Conservation (phyloP, 2,329 filamentous ascomycete genomes). For the Xylaria sp. region DNA sequence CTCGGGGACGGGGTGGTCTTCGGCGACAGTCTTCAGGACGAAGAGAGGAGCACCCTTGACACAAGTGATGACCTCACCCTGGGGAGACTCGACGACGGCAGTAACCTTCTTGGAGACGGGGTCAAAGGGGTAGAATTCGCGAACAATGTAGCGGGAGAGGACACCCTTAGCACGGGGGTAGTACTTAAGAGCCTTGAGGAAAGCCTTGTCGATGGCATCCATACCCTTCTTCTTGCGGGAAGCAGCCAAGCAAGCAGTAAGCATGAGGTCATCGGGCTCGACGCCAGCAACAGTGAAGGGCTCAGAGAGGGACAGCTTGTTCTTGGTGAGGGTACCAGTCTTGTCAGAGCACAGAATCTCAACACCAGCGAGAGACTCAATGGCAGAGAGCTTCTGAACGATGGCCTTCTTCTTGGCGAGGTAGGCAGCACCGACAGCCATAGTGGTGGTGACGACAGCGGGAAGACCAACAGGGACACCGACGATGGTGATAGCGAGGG, state of each 20-base stretch:
- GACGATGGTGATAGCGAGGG: conserved; percentile 88
- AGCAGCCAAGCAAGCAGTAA: conserved; percentile 88
- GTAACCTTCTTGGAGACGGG: conserved; percentile 94
- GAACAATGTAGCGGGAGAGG: conserved; percentile 83
- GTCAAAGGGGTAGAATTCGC: conserved; percentile 89
- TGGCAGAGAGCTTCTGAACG: conserved; percentile 90
- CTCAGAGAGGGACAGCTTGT: conserved; percentile 88
- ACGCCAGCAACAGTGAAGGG: conserved; percentile 86
- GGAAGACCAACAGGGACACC: conserved; percentile 94
- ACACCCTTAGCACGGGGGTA: conserved; percentile 85
- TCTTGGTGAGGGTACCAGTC: conserved; percentile 92
- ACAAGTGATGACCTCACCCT: conserved; percentile 86
- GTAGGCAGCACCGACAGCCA: conserved; percentile 92
- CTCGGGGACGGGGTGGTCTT: conserved; percentile 82
- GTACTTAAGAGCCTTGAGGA: conserved; percentile 83
- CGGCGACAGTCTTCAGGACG: conserved; percentile 86
- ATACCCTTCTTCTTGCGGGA: conserved; percentile 97
- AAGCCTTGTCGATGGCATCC: conserved; percentile 94
- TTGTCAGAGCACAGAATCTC: conserved; percentile 96
- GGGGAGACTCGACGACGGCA: conserved; percentile 82
- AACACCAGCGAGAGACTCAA: conserved; percentile 90
- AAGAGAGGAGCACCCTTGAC: conserved; percentile 92
- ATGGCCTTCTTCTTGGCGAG: conserved; percentile 93
- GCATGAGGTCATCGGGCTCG: conserved; percentile 87
- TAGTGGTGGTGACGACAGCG: conserved; percentile 91